Conservation (phyloP, 140 eudicot species). For the Flaveria floridana region DNA sequence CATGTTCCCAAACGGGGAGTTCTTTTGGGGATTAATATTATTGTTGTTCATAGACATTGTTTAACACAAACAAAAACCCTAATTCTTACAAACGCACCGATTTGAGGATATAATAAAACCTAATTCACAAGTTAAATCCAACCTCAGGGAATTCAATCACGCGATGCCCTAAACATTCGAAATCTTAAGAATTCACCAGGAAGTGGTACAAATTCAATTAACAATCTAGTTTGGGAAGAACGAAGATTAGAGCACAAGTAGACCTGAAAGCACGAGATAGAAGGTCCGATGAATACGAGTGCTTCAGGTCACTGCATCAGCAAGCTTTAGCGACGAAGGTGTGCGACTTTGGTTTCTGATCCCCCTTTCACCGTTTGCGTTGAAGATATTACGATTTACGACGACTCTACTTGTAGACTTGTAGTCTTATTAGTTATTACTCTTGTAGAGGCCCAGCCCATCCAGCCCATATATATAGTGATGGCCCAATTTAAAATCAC, state of each 20-base stretch:
- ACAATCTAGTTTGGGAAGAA: background rate
- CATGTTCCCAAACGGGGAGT: constrained; percentile 61
- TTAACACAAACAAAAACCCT: constrained; percentile 28
- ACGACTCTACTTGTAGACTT: background rate
- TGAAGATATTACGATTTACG: background rate
- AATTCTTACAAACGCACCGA: constrained; percentile 27
- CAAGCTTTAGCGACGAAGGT: constrained; percentile 22
- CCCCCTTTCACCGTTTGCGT: constrained; percentile 9
- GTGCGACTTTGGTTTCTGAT: constrained; percentile 11
- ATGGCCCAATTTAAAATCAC: background rate
- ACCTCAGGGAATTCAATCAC: background rate
- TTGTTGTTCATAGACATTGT: constrained; percentile 70
- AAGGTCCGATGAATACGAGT: constrained; percentile 2
- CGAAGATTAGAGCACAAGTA: background rate
- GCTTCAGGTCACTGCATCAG: background rate
- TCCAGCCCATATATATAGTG: background rate
- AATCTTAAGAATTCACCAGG: background rate
- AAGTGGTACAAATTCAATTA: background rate
- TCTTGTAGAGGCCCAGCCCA: too few species aligned
- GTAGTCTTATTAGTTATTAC: too few species aligned
- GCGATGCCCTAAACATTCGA: constrained; percentile 14
- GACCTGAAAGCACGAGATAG: constrained; percentile 12
- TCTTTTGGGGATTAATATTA: constrained; percentile 49
- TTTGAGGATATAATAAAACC: constrained; percentile 1
- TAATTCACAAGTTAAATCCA: constrained; percentile 7